phyloP scores from a whole-genome alignment of 331 rosid genomes.

The Pyracantha coccinea region DNA sequence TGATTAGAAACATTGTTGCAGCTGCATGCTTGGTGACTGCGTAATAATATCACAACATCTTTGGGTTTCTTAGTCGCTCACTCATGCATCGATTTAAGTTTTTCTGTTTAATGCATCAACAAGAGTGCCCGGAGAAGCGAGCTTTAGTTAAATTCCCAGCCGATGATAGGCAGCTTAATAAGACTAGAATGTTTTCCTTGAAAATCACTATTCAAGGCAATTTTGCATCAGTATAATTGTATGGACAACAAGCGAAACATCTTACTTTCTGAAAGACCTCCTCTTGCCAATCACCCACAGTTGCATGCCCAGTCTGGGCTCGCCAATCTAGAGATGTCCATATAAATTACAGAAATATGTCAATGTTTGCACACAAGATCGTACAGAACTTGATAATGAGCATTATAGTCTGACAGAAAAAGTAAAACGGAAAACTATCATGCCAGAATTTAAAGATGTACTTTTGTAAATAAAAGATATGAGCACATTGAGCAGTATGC shows the following conservation, averaged over 20 bases:
- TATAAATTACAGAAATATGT: slow-evolving; percentile 7
- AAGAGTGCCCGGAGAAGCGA: not conserved
- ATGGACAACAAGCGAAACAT: not conserved
- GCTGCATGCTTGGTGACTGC: not conserved
- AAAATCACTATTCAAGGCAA: too few species aligned
- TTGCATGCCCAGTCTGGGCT: slow-evolving; percentile 56
- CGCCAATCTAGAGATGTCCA: slow-evolving; percentile 79
- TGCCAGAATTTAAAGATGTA: not conserved
- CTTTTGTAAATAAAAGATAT: not conserved
- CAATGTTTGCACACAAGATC: not conserved
- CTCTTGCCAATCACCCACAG: slow-evolving; percentile 83
- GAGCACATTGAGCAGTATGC: too few species aligned
- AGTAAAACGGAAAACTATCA: not conserved
- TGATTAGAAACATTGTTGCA: not conserved
- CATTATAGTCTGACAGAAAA: not conserved
- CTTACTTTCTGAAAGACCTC: slow-evolving; percentile 76
- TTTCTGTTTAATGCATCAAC: not conserved
- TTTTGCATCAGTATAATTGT: too few species aligned
- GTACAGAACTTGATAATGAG: not conserved
- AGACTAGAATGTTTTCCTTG: too few species aligned
- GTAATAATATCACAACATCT: not conserved
- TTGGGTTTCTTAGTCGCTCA: not conserved
- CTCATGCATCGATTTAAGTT: not conserved
- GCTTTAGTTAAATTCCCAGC: too few species aligned
- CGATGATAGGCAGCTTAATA: not conserved